phyloP scores from a whole-genome alignment of 1,139 yeast species.

The Sugiyamaella pinicola region DNA sequence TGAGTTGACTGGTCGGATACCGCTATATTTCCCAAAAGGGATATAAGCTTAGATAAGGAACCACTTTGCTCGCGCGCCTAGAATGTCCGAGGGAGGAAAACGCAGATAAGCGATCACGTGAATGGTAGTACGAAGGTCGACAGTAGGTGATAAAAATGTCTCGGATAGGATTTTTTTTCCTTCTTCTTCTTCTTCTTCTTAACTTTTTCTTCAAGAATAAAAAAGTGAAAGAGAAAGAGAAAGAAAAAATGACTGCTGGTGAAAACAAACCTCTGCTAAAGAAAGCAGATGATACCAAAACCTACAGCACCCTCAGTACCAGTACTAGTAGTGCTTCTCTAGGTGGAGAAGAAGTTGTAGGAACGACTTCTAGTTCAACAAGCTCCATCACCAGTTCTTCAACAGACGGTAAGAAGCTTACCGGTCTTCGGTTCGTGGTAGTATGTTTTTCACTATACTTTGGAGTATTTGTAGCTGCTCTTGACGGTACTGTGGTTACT shows the following conservation, averaged over 20 bases:
- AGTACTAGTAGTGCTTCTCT: slow-evolving; percentile 1
- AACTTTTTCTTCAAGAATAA: neutral
- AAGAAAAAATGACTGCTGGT: slow-evolving; percentile 5
- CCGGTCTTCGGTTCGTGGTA: slow-evolving; percentile 13
- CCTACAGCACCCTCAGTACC: slow-evolving; percentile 9
- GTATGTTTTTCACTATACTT: slow-evolving; percentile 45
- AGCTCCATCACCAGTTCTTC: neutral
- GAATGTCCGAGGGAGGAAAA: slow-evolving; percentile 3
- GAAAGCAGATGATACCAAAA: slow-evolving; percentile 6
- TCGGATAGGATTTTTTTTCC: neutral
- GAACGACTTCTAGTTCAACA: slow-evolving; percentile 3
- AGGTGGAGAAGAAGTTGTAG: slow-evolving; percentile 1
- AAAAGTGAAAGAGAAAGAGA: neutral
- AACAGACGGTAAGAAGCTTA: slow-evolving; percentile 25
- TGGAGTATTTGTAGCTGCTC: slow-evolving; percentile 58
- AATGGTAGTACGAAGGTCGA: no score
- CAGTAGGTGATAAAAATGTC: neutral
- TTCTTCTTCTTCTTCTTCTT: neutral
- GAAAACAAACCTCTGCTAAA: slow-evolving; percentile 5
- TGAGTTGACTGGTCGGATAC: neutral
- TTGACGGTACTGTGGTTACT: slow-evolving; percentile 68
- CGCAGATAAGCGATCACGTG: slow-evolving; percentile 4
- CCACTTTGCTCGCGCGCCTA: neutral
- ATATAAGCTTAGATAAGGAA: slow-evolving; percentile 6
- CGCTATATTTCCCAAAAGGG: neutral